Percentiles rank a stretch among this genome's conserved stretches.
Evolutionary conservation across 2,329 filamentous ascomycete species (phyloP).

Genomic region (Pestalotiopsis sp.): DNA sequence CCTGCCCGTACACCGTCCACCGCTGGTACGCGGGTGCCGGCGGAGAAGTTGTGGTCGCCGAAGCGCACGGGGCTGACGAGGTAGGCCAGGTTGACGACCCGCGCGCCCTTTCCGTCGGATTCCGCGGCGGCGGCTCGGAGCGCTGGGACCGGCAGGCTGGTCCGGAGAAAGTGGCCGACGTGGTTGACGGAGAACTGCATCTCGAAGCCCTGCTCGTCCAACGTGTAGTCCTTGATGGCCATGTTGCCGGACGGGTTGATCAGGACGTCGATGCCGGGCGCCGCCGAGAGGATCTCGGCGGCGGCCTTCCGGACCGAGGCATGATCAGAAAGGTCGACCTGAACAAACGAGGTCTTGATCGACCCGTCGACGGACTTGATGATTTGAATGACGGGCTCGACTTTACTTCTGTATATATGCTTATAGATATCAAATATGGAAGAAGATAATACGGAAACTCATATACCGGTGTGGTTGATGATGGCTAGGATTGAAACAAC

Average conservation of each 20-base stretch:
- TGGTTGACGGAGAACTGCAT: slow-evolving; percentile 8
- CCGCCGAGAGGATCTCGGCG: not conserved
- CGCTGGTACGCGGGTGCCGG: not conserved
- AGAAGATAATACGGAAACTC: too few relatives aligned
- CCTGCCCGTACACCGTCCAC: slow-evolving; percentile 2
- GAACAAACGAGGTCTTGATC: slow-evolving; percentile 1
- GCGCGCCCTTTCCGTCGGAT: not conserved
- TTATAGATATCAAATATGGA: too few relatives aligned
- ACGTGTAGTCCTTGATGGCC: not conserved
- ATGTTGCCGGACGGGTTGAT: slow-evolving; percentile 2
- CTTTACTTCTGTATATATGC: not conserved
- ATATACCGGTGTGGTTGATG: too few relatives aligned
- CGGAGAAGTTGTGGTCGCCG: not conserved
- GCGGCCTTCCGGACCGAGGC: slow-evolving; percentile 7
- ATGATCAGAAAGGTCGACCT: not conserved
- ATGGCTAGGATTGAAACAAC: too few relatives aligned
- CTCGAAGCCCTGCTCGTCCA: slow-evolving; percentile 11
- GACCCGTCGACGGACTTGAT: not conserved
- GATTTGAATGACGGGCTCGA: not conserved
- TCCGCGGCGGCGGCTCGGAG: not conserved
- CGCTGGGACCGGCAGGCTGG: not conserved
- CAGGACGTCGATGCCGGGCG: not conserved
- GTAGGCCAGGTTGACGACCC: not conserved
- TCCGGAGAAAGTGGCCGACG: slow-evolving; percentile 8
- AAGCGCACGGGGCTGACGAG: slow-evolving; percentile 3